A percentile compares a stretch with the other conserved stretches of the same genome.
Evolutionary conservation across 2,329 filamentous ascomycete species (phyloP).

Genomic region (Juglanconis oblonga): DNA sequence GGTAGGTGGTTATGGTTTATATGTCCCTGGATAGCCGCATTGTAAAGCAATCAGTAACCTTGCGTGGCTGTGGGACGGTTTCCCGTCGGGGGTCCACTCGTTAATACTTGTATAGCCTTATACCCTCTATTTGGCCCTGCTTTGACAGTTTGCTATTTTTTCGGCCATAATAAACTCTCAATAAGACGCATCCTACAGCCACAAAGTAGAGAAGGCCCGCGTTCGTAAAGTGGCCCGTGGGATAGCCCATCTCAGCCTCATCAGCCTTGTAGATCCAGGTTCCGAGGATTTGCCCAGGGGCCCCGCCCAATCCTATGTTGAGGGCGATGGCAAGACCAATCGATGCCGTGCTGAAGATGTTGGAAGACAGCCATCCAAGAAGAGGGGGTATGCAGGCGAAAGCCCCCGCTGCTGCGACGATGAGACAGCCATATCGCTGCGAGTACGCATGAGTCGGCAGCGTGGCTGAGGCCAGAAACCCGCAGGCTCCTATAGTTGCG

Average conservation of each 20-base stretch:
- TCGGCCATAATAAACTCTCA: constrained; percentile 56
- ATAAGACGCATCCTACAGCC: constrained; percentile 47
- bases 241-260: constrained; percentile 60
- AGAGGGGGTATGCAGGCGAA: constrained; percentile 70
- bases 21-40: too few relatives aligned
- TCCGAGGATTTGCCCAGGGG: constrained; percentile 67
- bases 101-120: constrained; percentile 40
- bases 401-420: constrained; percentile 63
- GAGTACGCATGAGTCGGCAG: constrained; percentile 59
- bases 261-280: constrained; percentile 71
- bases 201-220: constrained; percentile 59
- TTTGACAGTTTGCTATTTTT: constrained; percentile 37
- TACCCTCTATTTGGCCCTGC: constrained; percentile 29
- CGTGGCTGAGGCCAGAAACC: constrained; percentile 60
- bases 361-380: constrained; percentile 68
- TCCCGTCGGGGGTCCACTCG: too few relatives aligned
- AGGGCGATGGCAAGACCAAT: constrained; percentile 68
- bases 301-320: constrained; percentile 65
- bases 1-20: too few relatives aligned
- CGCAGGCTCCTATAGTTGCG: constrained; percentile 42
- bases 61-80: too few relatives aligned
- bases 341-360: constrained; percentile 56
- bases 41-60: too few relatives aligned
- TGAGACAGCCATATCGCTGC: constrained; percentile 66
- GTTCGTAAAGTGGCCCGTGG: constrained; percentile 69